phyloP scores from a whole-genome alignment of 1,284 basidiomycete species.

The Trichosporon coremiiforme region DNA sequence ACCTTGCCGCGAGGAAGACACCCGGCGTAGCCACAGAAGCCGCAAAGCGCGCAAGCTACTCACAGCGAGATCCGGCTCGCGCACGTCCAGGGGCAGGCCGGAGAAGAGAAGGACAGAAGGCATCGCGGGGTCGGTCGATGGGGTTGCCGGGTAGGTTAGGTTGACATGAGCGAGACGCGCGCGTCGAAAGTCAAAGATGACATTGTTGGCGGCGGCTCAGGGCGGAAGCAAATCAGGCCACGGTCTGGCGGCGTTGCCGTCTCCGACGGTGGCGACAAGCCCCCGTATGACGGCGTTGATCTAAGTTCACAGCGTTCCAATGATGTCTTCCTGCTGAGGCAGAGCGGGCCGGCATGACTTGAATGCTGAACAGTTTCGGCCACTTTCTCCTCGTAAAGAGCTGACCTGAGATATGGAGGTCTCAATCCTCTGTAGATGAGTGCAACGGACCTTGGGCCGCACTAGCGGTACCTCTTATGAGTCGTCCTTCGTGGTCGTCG shows the following conservation, averaged over 20 bases:
- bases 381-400: no score
- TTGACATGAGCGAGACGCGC: slow-evolving; percentile 4
- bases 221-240: slow-evolving; percentile 6
- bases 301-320: no score
- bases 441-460: no score
- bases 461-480: no score
- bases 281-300: no score
- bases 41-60: not conserved
- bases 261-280: no score
- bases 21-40: not conserved
- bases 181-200: slow-evolving; percentile 14
- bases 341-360: no score
- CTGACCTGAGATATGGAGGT: no score
- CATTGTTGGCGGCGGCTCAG: not conserved
- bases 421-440: no score
- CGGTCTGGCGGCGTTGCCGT: not conserved
- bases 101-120: slow-evolving; percentile 42
- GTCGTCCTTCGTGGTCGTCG: no score
- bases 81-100: slow-evolving; percentile 47
- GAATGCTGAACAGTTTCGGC: no score
- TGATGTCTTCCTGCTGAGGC: no score
- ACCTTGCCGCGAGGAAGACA: not conserved
- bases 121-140: slow-evolving; percentile 21
- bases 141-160: not conserved
- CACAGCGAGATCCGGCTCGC: slow-evolving; percentile 41